Evolutionary conservation across 306 rosid species (phyloP).

Genomic region (Lotus japonicus): DNA sequence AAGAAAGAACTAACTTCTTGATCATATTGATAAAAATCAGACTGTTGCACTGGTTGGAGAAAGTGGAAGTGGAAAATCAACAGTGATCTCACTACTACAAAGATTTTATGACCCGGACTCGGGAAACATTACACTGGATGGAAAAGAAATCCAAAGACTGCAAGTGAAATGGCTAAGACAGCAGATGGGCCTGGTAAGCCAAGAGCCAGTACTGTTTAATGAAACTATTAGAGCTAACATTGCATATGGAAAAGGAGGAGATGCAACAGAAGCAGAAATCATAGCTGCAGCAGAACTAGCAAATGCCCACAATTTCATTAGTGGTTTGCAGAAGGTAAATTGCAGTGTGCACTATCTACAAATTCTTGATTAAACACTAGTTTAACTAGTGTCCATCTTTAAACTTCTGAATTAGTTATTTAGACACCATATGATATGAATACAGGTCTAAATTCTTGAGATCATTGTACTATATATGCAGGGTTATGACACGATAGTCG

Average conservation of each 20-base stretch:
- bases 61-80: conserved; percentile 77
- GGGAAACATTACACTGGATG: conserved; percentile 54
- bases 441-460: background rate
- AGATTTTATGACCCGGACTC: conserved; percentile 69
- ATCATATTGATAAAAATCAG: conserved; percentile 18
- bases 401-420: background rate
- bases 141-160: conserved; percentile 38
- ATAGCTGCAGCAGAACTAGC: conserved; percentile 54
- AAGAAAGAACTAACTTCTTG: background rate
- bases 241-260: conserved; percentile 62
- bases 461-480: conserved; percentile 9
- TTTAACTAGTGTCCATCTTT: too few species aligned
- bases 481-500: conserved; percentile 56
- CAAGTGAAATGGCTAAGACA: conserved; percentile 59
- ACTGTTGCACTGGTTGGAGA: conserved; percentile 68
- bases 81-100: conserved; percentile 44
- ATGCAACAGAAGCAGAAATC: conserved; percentile 57
- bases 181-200: conserved; percentile 69
- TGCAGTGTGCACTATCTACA: background rate
- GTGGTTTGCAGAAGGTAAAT: conserved; percentile 55
- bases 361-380: background rate
- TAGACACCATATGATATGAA: background rate
- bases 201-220: conserved; percentile 56
- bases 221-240: conserved; percentile 53
- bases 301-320: conserved; percentile 59